Percentiles rank a stretch among this genome's conserved stretches.
Conservation (phyloP, 129 eudicot species). For the Logfia minima region DNA sequence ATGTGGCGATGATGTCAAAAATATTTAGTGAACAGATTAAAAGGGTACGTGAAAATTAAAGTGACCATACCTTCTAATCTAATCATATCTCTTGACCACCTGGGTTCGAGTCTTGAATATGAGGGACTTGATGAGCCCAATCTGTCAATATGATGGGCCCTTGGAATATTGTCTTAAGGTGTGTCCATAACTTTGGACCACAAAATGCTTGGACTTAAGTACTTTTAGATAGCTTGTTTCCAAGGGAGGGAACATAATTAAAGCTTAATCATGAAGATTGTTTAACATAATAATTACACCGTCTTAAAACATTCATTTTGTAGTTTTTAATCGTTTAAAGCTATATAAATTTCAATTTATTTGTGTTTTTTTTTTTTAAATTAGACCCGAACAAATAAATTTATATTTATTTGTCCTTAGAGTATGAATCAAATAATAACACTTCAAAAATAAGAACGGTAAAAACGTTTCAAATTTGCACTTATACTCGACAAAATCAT, state of each 20-base stretch:
- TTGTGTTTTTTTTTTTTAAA: too few species aligned
- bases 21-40: too few species aligned
- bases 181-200: slow-evolving; percentile 30
- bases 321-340: not conserved
- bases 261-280: slow-evolving; percentile 17
- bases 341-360: not conserved
- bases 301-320: slow-evolving; percentile 3
- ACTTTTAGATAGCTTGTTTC: slow-evolving; percentile 27
- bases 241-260: slow-evolving; percentile 28
- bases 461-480: too few species aligned
- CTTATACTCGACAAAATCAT: too few species aligned
- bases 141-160: slow-evolving; percentile 24
- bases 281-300: not conserved
- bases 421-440: too few species aligned
- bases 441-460: too few species aligned
- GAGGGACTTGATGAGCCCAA: slow-evolving; percentile 16
- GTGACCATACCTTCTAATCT: not conserved
- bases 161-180: slow-evolving; percentile 21
- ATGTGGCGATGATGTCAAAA: too few species aligned
- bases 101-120: slow-evolving; percentile 16
- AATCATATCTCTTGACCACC: slow-evolving; percentile 22
- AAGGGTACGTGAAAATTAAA: not conserved
- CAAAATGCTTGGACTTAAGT: slow-evolving; percentile 24
- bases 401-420: too few species aligned
- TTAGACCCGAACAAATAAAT: not conserved